Conservation (phyloP, 2,329 filamentous ascomycete species). For the Penicillium sp. region DNA sequence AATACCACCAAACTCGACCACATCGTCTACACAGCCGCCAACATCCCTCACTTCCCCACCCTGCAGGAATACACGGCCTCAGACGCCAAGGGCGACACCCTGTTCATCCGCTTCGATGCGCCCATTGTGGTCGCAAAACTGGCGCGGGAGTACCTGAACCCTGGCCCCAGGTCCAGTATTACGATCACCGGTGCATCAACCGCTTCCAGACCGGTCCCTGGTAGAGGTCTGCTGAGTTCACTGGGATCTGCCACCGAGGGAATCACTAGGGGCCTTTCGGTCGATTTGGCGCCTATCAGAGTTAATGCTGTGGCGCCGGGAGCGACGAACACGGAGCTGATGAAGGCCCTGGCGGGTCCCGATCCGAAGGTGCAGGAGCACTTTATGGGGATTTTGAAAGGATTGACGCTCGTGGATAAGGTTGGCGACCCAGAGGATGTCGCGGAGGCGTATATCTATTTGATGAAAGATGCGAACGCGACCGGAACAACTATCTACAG, state of each 20-base stretch:
- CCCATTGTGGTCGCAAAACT: conserved; percentile 51
- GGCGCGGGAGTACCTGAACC: conserved; percentile 42
- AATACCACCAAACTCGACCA: conserved; percentile 45
- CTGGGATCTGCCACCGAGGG: conserved; percentile 39
- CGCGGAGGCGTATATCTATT: conserved; percentile 46
- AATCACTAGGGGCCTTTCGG: conserved; percentile 54
- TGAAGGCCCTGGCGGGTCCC: conserved; percentile 2
- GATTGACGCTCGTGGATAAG: conserved; percentile 23
- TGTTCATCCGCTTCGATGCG: conserved; percentile 33
- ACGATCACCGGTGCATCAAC: conserved; percentile 53
- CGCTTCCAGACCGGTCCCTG: conserved; percentile 28
- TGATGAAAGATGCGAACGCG: conserved; percentile 29
- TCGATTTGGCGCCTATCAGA: conserved; percentile 60
- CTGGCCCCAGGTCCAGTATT: conserved; percentile 45
- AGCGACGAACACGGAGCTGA: conserved; percentile 41
- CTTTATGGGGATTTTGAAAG: conserved; percentile 7
- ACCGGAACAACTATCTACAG: conserved; percentile 42
- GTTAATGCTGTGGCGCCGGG: conserved; percentile 62
- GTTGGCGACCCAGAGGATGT: conserved; percentile 41
- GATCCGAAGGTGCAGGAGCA: conserved; percentile 4
- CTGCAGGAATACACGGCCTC: conserved; percentile 24
- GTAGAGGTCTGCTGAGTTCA: conserved; percentile 22
- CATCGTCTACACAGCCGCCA: conserved; percentile 56
- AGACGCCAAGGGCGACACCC: conserved; percentile 18
- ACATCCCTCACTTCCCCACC: conserved; percentile 35